These are phyloP conservation scores for Colletotrichum sansevieriae DNA, from an alignment of 2,329 filamentous ascomycete species.

Conservation along the genomic window DNA sequence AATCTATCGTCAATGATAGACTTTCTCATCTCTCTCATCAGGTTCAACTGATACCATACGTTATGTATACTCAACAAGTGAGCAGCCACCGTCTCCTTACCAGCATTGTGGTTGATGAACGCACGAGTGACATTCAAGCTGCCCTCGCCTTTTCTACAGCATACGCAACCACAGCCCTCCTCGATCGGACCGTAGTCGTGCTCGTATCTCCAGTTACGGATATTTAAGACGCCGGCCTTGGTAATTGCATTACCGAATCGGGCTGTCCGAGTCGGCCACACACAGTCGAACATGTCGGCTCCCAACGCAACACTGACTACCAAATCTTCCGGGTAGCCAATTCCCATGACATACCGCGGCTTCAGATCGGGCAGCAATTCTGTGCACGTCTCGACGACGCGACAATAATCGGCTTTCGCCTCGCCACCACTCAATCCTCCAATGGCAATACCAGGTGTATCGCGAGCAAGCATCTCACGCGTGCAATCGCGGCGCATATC, in stretches of 20 bases:
- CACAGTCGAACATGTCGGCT: slow-evolving; percentile 99
- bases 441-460: slow-evolving; percentile 97
- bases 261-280: slow-evolving; percentile 97
- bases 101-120: slow-evolving; percentile 90
- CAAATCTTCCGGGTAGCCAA: slow-evolving; percentile 96
- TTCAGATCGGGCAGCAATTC: slow-evolving; percentile 87
- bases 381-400: slow-evolving; percentile 90
- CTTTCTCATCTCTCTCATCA: slow-evolving; percentile 82
- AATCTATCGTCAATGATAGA: slow-evolving; percentile 86
- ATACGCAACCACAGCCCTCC: slow-evolving; percentile 82
- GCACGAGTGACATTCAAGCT: slow-evolving; percentile 87
- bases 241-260: slow-evolving; percentile 97
- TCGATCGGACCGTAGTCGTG: slow-evolving; percentile 88
- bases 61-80: slow-evolving; percentile 92
- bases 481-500: slow-evolving; percentile 89
- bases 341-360: slow-evolving; percentile 99
- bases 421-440: slow-evolving; percentile 95
- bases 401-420: slow-evolving; percentile 92
- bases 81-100: slow-evolving; percentile 95
- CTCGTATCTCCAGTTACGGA: slow-evolving; percentile 81
- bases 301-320: slow-evolving; percentile 93
- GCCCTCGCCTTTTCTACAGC: slow-evolving; percentile 77
- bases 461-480: slow-evolving; percentile 85
- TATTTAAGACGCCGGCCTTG: slow-evolving; percentile 82
- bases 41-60: slow-evolving; percentile 87